Percentiles rank a stretch among this genome's conserved stretches.
Conservation (phyloP, 768 basidiomycete species). For the Termitomyces titanicus region DNA sequence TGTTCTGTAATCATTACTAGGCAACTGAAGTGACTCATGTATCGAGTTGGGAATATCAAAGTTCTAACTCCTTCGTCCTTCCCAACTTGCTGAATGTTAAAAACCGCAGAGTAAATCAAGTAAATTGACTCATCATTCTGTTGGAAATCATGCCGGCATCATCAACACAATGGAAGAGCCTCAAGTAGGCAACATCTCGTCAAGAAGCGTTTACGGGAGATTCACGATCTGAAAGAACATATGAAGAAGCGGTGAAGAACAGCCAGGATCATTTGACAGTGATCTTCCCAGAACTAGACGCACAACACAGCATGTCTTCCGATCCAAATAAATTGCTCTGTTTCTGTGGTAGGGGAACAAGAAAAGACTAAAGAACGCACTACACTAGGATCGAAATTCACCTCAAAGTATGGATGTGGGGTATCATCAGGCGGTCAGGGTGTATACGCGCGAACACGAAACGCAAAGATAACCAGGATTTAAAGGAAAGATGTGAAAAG, state of each 20-base stretch:
- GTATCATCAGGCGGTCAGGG: neutral
- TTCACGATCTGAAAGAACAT: no score
- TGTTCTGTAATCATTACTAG: neutral
- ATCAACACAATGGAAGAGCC: no score
- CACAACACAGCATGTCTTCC: neutral
- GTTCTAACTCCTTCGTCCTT: no score
- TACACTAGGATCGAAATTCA: conserved; percentile 8
- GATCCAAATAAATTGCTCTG: conserved; percentile 15
- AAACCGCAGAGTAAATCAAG: no score
- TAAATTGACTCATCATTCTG: no score
- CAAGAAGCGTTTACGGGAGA: no score
- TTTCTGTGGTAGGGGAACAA: conserved; percentile 5
- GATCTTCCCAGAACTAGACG: neutral
- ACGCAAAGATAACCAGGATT: neutral
- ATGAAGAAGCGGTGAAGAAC: no score
- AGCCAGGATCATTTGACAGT: no score
- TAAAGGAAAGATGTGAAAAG: neutral
- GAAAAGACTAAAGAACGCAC: conserved; percentile 14
- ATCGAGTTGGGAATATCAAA: neutral
- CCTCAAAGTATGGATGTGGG: conserved; percentile 6
- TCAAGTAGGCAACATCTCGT: no score
- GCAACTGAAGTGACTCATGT: no score
- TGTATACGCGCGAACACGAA: neutral
- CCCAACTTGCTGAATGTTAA: no score
- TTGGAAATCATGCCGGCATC: no score